These are phyloP conservation scores for Mallotus nudiflorus DNA, from an alignment of 345 rosid species.

Conservation along the genomic window DNA sequence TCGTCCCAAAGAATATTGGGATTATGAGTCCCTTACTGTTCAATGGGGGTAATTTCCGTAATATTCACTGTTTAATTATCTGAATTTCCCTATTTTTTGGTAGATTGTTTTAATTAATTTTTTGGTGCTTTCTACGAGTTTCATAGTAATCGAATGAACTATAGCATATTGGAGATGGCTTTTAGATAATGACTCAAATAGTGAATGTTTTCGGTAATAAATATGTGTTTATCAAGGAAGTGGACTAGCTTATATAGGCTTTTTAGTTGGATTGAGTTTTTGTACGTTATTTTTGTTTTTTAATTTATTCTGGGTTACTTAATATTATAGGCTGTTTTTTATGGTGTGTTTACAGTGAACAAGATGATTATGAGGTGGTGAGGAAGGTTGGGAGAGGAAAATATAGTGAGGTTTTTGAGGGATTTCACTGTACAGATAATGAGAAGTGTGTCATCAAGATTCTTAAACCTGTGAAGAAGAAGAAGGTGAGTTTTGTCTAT, in stretches of 20 bases:
- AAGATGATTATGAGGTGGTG: slow-evolving; percentile 94
- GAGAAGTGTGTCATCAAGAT: slow-evolving; percentile 94
- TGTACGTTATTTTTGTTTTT: neutral
- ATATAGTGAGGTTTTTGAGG: slow-evolving; percentile 96
- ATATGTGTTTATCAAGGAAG: too few relatives aligned
- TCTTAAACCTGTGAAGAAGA: slow-evolving; percentile 97
- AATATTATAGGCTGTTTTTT: slow-evolving; percentile 6
- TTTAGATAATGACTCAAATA: too few relatives aligned
- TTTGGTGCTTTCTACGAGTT: too few relatives aligned
- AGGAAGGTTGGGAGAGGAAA: slow-evolving; percentile 96
- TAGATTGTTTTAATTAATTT: neutral
- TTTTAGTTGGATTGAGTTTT: neutral
- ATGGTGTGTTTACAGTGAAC: slow-evolving; percentile 53
- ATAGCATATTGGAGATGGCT: too few relatives aligned
- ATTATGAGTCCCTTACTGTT: slow-evolving; percentile 73
- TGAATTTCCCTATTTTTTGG: neutral
- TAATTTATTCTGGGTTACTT: neutral
- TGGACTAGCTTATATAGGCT: neutral
- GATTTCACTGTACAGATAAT: slow-evolving; percentile 71
- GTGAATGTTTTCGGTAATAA: too few relatives aligned
- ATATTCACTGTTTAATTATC: neutral
- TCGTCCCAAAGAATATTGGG: slow-evolving; percentile 95
- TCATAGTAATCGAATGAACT: too few relatives aligned
- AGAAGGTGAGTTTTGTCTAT: slow-evolving; percentile 58
- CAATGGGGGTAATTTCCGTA: slow-evolving; percentile 64